phyloP scores from a whole-genome alignment of 495 filamentous ascomycete species.

The Neurospora intermedia region DNA sequence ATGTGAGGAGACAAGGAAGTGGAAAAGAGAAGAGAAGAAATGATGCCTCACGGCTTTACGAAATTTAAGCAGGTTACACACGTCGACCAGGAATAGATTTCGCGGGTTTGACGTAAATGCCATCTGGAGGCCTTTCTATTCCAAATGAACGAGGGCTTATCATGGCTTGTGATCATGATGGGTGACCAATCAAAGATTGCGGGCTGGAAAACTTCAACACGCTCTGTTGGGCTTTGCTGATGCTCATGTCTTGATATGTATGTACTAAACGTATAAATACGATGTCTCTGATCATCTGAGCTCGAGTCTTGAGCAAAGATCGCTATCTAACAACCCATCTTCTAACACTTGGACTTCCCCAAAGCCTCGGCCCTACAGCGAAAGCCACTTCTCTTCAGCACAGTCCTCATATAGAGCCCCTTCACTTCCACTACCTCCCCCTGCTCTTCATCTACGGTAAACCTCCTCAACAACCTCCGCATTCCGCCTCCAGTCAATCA shows the following conservation, averaged over 20 bases:
- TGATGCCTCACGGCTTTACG: not conserved
- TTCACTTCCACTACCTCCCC: not conserved
- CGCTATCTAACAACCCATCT: not conserved
- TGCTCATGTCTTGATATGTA: not conserved
- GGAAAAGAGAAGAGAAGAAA: not conserved
- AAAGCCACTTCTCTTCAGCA: too few relatives aligned
- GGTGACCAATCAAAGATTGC: not conserved
- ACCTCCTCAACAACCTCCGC: slow-evolving; percentile 8
- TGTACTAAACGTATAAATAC: not conserved
- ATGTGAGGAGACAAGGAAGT: not conserved
- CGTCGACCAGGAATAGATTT: not conserved
- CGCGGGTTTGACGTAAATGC: not conserved
- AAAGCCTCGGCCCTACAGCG: too few relatives aligned
- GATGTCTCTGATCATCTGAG: not conserved
- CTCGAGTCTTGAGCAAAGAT: not conserved
- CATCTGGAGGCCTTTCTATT: not conserved
- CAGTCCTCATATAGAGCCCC: too few relatives aligned
- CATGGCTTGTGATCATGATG: not conserved
- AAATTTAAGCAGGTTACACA: not conserved
- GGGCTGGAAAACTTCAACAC: not conserved
- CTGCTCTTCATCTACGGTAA: not conserved
- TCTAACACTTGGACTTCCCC: not conserved
- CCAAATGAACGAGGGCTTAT: not conserved
- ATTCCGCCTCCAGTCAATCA: slow-evolving; percentile 22
- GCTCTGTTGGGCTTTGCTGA: not conserved